Evolutionary conservation across 2,329 filamentous ascomycete species (phyloP), one percentile per base, ranked within the genome.

Genomic region (Cladophialophora exuberans): DNA sequence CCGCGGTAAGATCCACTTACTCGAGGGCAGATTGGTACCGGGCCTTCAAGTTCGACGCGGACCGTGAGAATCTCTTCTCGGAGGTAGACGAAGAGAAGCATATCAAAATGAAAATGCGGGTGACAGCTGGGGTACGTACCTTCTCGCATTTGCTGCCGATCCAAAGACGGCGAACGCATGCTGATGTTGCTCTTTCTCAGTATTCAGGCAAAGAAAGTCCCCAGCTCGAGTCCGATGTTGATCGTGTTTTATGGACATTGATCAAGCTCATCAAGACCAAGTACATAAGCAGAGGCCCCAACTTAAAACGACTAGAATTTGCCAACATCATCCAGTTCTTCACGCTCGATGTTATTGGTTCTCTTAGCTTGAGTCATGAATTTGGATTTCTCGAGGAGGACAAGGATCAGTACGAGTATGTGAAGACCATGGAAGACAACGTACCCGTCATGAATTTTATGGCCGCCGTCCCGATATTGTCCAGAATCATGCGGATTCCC

Each of bases 311-410:
- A 1, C 57, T 82, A 62, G 79, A 83, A 51, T 62, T 79, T 44
- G 76, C 72, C 2, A 67, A 67, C 4, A 79, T 79, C 57, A 72
- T 75, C 2, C 78, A 80, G 30, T 83, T 73, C 67, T 77, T 83
- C 50, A 81, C 80, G 0, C 67, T 83, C 2, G 82, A 84, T 54
- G 75, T 82, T 31, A 81, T 85, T 59, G 79, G 74, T 30, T 73
- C 76, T 35, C 64, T 84, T 3, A 77, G 77, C 0, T 78, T 83
- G 41, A 81, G 80, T 9, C 62, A 71, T 50, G 56, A 76, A 2
- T 78, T 80, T 54, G 74, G 76, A 17, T 72, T 75, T 62, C 67
- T 79, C 25, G 61, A 69, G 6, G 68, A 67, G 9, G 73, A 80
- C 62, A 58, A 66, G 4, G 79, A 81, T 49, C 64, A 74, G 5